phyloP scores from a whole-genome alignment of 1,284 basidiomycete species.

The Macrocystidia cucumis region DNA sequence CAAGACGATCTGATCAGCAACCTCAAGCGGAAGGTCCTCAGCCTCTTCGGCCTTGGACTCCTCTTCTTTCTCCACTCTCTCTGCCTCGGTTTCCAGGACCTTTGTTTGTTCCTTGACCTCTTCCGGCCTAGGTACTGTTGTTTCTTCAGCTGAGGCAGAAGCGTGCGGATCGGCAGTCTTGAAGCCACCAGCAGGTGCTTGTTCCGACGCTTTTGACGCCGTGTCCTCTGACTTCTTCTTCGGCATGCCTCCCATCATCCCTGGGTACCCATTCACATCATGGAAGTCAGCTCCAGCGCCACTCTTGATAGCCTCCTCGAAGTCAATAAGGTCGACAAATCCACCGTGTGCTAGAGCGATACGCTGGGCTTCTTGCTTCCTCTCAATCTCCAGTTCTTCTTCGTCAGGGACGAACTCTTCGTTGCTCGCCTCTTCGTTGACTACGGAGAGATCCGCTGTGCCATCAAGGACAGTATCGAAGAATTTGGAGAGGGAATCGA shows the following conservation, averaged over 20 bases:
- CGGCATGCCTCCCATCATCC: conserved; percentile 32
- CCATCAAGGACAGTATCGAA: conserved; percentile 63
- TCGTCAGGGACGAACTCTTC: conserved; percentile 34
- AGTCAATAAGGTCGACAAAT: conserved; percentile 40
- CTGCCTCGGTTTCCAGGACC: too few species aligned
- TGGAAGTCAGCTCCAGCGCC: conserved; percentile 37
- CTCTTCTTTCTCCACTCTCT: too few species aligned
- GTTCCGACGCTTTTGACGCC: neutral
- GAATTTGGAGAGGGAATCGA: conserved; percentile 59
- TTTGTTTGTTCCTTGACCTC: too few species aligned
- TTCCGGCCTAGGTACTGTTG: too few species aligned
- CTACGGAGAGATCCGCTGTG: conserved; percentile 41
- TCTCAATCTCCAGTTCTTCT: conserved; percentile 38
- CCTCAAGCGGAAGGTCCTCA: too few species aligned
- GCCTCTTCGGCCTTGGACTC: too few species aligned
- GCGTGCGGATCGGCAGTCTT: too few species aligned
- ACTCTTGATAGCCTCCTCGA: conserved; percentile 39
- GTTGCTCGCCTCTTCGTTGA: conserved; percentile 28
- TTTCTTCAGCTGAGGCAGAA: too few species aligned
- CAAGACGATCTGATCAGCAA: too few species aligned
- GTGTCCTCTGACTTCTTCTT: conserved; percentile 17
- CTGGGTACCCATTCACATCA: conserved; percentile 32
- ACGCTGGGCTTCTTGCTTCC: conserved; percentile 43
- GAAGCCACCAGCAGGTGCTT: too few species aligned
- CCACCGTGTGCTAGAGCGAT: conserved; percentile 45